Evolutionary conservation across 305 asterid genomes (phyloP).

Genomic region (Rubia tinctorum): DNA sequence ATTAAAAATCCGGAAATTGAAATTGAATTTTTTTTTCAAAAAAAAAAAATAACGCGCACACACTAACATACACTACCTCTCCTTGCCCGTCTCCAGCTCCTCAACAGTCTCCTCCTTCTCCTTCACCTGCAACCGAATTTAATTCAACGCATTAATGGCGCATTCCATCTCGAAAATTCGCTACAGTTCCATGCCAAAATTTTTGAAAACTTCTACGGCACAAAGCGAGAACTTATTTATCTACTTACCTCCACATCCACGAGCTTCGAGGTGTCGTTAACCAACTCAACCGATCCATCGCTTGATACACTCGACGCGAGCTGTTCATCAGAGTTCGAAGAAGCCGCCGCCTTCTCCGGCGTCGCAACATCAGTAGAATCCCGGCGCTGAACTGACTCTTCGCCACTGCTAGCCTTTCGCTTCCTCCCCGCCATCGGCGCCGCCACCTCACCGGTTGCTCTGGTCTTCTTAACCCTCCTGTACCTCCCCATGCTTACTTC

Average conservation of each 20-base stretch:
- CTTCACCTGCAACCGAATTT: slow-evolving; percentile 21
- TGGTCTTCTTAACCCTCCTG: slow-evolving; percentile 21
- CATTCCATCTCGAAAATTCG: not conserved
- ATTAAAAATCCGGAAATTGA: not conserved
- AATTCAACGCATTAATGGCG: slow-evolving; percentile 1
- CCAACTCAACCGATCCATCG: slow-evolving; percentile 33
- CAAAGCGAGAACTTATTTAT: slow-evolving; percentile 3
- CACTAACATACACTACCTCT: slow-evolving; percentile 15
- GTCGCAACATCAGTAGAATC: slow-evolving; percentile 14
- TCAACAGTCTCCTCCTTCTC: slow-evolving; percentile 15
- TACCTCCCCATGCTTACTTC: slow-evolving; percentile 18
- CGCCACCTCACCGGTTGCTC: slow-evolving; percentile 30
- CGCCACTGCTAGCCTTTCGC: slow-evolving; percentile 36
- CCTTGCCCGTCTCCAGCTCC: slow-evolving; percentile 5
- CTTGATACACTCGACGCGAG: slow-evolving; percentile 44
- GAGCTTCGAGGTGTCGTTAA: slow-evolving; percentile 25
- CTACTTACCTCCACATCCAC: slow-evolving; percentile 54
- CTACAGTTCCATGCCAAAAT: not conserved
- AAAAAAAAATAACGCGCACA: not conserved
- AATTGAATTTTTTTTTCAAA: not conserved
- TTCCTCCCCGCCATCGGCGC: slow-evolving; percentile 30
- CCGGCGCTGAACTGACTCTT: slow-evolving; percentile 31
- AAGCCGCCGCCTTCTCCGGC: slow-evolving; percentile 16
- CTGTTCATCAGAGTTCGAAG: slow-evolving; percentile 21
- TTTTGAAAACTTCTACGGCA: not conserved